Evolutionary conservation across 331 rosid species (phyloP), one percentile per base, ranked within the genome.

Genomic region (Acacia pycnantha): DNA sequence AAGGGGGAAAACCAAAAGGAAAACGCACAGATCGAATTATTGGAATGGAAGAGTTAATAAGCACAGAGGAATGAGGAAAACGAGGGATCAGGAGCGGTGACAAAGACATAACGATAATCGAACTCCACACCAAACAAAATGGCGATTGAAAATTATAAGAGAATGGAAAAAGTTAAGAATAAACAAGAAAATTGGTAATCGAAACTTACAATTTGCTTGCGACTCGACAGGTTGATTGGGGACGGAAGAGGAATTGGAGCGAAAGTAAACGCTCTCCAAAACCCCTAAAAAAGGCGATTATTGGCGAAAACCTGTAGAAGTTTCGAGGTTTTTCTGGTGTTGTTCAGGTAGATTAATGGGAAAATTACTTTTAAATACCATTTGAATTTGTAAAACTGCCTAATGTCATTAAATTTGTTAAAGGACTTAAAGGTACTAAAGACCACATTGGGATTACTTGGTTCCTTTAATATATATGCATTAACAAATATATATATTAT

Each of bases 251-350:
- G 26, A 19, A 40, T 69, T 48, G 22, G 27, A 41, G 19, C 6
- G 46, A 31, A 50, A 37, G 29, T 18, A 50, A 83, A 40, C 15
- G 10, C 33, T 54, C 33, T 46, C 48, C 68, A 21, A 79, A 5
- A 76, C 50, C 78, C 86, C 88, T 77, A 78, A 81, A 50, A n/a
- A 69, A 81, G 77, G 66, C 26, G 8, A 11, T n/a, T 13, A 26
- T 68, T 80, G 81, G 51, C 73, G 53, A 67, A 70, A 33, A 40
- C 83, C 70, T 72, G 77, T 62, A 22, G 93, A 85, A 87, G 83
- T 2, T 90, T 90, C 94, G 70, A 86, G 89, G 85, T 70, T 75
- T 64, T 83, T 71, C 74, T 69, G 56, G 58, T 2, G 33, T 70
- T 59, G 54, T 56, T 2, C 22, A 11, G 8, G 21, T 6, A 13